Evolutionary conservation across 768 basidiomycete species (phyloP).

Genomic region (Lactifluus rugatus): DNA sequence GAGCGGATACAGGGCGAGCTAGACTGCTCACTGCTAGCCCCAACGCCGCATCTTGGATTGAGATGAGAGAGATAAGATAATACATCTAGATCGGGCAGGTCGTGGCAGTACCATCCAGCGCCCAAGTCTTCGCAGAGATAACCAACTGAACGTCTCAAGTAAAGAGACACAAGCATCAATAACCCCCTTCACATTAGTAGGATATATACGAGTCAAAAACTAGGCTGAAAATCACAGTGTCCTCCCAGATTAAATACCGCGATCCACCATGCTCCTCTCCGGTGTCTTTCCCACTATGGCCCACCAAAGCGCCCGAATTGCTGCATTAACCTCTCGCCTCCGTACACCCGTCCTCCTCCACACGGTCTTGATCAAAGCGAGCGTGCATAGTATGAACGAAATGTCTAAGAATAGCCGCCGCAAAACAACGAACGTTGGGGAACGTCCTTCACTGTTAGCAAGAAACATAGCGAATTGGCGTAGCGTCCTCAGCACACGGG

Average conservation of each 20-base stretch:
- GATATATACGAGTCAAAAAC: not conserved
- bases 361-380: slow-evolving; percentile 44
- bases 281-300: slow-evolving; percentile 52
- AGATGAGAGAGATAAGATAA: not conserved
- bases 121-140: too few species aligned
- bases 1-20: too few species aligned
- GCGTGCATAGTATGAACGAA: slow-evolving; percentile 57
- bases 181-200: not conserved
- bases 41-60: not conserved
- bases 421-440: slow-evolving; percentile 58
- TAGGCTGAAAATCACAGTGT: not conserved
- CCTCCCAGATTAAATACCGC: slow-evolving; percentile 29
- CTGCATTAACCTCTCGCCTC: slow-evolving; percentile 55
- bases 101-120: not conserved
- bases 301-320: slow-evolving; percentile 58
- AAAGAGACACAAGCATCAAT: not conserved
- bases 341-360: slow-evolving; percentile 67
- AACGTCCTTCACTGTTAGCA: slow-evolving; percentile 45
- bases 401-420: slow-evolving; percentile 70
- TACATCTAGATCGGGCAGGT: not conserved
- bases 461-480: slow-evolving; percentile 49
- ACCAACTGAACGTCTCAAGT: too few species aligned
- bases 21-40: not conserved
- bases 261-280: slow-evolving; percentile 39
- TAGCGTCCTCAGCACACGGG: slow-evolving; percentile 40